Conservation (phyloP, 495 filamentous ascomycete species). For the Aspergillus leporis region DNA sequence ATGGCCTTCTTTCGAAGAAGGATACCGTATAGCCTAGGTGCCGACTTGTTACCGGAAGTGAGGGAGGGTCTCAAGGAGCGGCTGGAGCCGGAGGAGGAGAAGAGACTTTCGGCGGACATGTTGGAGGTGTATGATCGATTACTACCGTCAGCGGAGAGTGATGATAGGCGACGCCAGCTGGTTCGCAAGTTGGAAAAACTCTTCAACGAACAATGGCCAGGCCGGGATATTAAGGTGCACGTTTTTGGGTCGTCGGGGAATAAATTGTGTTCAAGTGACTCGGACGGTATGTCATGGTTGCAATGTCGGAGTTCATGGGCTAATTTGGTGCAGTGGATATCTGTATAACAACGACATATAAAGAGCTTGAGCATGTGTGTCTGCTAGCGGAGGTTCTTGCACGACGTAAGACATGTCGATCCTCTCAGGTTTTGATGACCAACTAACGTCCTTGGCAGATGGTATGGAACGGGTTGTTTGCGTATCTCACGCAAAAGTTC, state of each 20-base stretch:
- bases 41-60: conserved; percentile 67
- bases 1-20: conserved; percentile 71
- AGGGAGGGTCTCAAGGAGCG: conserved; percentile 65
- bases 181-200: conserved; percentile 83
- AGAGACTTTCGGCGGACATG: conserved; percentile 77
- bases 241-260: conserved; percentile 98
- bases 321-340: conserved; percentile 74
- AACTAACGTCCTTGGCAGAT: conserved; percentile 52
- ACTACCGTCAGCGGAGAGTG: conserved; percentile 78
- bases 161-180: conserved; percentile 69
- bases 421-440: neutral
- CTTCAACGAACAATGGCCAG: conserved; percentile 89
- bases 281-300: conserved; percentile 70
- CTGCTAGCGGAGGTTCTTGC: conserved; percentile 80
- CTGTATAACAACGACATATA: conserved; percentile 89
- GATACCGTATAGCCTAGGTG: conserved; percentile 89
- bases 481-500: conserved; percentile 90
- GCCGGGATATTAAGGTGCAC: conserved; percentile 83
- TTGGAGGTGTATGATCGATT: conserved; percentile 79
- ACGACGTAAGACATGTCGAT: conserved; percentile 61
- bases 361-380: conserved; percentile 82
- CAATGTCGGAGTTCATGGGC: conserved; percentile 2
- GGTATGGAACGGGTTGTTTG: conserved; percentile 96
- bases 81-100: conserved; percentile 73
- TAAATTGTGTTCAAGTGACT: conserved; percentile 90